These are phyloP conservation scores for Pleoardoris graminearum DNA, from an alignment of 2,329 filamentous ascomycete genomes.

Conservation along the genomic window DNA sequence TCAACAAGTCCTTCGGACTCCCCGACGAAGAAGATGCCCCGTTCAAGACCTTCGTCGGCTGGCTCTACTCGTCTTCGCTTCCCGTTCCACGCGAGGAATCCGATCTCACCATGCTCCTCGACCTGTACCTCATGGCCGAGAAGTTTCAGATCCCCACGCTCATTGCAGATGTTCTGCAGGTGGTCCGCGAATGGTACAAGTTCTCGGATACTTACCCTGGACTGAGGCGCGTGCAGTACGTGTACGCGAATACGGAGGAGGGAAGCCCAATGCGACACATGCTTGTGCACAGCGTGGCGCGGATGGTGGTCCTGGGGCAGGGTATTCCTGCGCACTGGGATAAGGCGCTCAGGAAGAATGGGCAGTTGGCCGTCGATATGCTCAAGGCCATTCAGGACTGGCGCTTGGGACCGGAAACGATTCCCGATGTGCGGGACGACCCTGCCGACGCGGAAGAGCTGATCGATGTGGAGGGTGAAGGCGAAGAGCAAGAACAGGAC, in stretches of 20 bases:
- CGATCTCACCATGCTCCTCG: slow-evolving; percentile 55
- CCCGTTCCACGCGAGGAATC: slow-evolving; percentile 54
- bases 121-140: slow-evolving; percentile 59
- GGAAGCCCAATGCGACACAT: slow-evolving; percentile 54
- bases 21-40: slow-evolving; percentile 57
- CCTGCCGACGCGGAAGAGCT: slow-evolving; percentile 45
- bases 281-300: slow-evolving; percentile 54
- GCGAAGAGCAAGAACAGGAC: slow-evolving; percentile 28
- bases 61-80: slow-evolving; percentile 57
- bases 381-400: slow-evolving; percentile 59
- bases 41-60: slow-evolving; percentile 57
- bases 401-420: slow-evolving; percentile 52
- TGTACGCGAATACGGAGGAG: slow-evolving; percentile 55
- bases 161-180: slow-evolving; percentile 53
- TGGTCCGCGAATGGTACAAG: slow-evolving; percentile 57
- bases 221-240: slow-evolving; percentile 57
- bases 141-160: slow-evolving; percentile 56
- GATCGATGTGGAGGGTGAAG: slow-evolving; percentile 40
- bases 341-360: slow-evolving; percentile 58
- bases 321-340: slow-evolving; percentile 59
- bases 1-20: slow-evolving; percentile 51
- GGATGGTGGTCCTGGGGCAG: slow-evolving; percentile 55
- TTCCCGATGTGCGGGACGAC: slow-evolving; percentile 56
- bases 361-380: slow-evolving; percentile 59
- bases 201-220: slow-evolving; percentile 57